Base-by-base conservation (phyloP, 1,139 yeast species). In the Saccharomyces pastorianus region DNA sequence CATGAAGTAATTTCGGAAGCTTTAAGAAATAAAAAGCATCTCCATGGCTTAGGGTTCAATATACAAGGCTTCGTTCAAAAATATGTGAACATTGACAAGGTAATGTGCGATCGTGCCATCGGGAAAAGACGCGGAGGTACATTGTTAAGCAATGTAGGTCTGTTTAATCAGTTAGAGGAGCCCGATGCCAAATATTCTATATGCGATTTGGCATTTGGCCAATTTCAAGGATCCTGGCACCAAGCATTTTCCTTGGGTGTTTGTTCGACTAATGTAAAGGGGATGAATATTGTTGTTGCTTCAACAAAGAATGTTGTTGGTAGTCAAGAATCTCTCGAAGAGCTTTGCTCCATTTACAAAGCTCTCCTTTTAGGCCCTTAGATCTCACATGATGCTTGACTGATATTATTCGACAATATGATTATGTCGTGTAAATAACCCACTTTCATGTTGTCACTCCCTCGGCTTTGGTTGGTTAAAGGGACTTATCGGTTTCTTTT, bases 191-290 rank as follows among this genome's bases (percentile, higher is more conserved):
- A 51, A 17, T 55, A 55, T 32, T 28, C 51, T 6, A 46, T 49
- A 9, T 49, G 51, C 13, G 53, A 51, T 8, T 48, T 48, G 51
- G 42, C 53, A 8, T 53, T 46, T 46, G 44, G 44, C 7, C 44
- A 38, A 17, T 38, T 38, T 38, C 44, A 38, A 17, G 44, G 44
- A 20, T 38, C 44, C 8, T 38, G 44, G 44, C 44, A 38, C 6
- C 44, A 38, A 38, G 44, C 55, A 4, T 55, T 53, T 41, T 46
- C 41, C 13, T 38, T 55, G 29, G 51, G 47, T 47, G 28, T 49
- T 27, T 54, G 51, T 41, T 52, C 57, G 17, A 55, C 57, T 13
- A 54, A 55, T 49, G 49, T 53, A n/a, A 50, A 50, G n/a, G 57
- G 57, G 8, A 52, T 55, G 48, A 50, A 51, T 32, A 20, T 53